Evolutionary conservation across 2,329 filamentous ascomycete species (phyloP).

Genomic region (Aureobasidium sp.): DNA sequence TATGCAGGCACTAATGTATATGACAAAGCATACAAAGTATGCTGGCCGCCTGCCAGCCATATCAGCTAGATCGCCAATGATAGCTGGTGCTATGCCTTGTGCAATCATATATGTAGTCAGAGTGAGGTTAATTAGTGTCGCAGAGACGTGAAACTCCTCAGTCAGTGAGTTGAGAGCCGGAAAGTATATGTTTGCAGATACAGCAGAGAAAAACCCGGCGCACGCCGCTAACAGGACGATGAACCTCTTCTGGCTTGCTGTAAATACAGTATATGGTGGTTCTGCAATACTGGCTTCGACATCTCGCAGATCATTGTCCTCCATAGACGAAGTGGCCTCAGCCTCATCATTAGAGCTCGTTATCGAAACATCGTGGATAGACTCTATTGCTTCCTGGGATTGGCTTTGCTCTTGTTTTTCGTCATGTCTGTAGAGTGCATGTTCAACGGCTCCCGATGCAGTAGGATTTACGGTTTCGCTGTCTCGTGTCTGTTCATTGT

Average conservation of each 20-base stretch:
- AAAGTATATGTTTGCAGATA: constrained; percentile 44
- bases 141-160: constrained; percentile 17
- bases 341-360: neutral
- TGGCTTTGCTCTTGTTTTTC: neutral
- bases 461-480: neutral
- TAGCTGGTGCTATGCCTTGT: constrained; percentile 47
- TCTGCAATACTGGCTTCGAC: constrained; percentile 19
- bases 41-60: constrained; percentile 44
- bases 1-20: constrained; percentile 38
- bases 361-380: neutral
- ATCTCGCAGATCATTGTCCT: constrained; percentile 14
- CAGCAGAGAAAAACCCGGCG: constrained; percentile 47
- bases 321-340: neutral
- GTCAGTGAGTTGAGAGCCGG: constrained; percentile 18
- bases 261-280: constrained; percentile 32
- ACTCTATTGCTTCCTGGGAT: neutral
- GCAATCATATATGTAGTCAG: constrained; percentile 24
- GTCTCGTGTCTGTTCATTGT: neutral
- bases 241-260: constrained; percentile 35
- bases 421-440: neutral
- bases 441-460: neutral
- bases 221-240: constrained; percentile 45
- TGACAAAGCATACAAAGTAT: constrained; percentile 40
- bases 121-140: constrained; percentile 18
- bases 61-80: constrained; percentile 46